Evolutionary conservation across 768 basidiomycete genomes (phyloP).

Genomic region (Lentinula guzmanii): DNA sequence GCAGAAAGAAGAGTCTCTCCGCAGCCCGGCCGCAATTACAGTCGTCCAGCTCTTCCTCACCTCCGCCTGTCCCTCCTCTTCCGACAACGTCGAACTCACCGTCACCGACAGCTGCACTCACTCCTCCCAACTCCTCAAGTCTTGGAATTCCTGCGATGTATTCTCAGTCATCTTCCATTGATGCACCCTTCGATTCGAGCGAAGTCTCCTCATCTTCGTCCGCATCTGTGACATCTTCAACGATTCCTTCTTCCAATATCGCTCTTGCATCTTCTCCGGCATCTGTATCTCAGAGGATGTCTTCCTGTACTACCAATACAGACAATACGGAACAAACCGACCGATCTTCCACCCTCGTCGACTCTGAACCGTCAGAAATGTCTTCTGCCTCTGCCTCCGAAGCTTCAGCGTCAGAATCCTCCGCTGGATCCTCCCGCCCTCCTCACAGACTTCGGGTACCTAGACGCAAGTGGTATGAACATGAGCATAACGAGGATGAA

Average conservation of each 20-base stretch:
- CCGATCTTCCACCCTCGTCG: neutral
- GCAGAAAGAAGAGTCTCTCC: neutral
- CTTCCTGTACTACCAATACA: neutral
- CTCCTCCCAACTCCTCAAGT: neutral
- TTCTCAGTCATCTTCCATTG: neutral
- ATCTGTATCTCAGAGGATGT: neutral
- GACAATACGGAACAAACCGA: neutral
- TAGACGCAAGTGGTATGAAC: conserved; percentile 13
- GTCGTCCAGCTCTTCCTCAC: neutral
- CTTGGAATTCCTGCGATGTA: neutral
- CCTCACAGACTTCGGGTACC: neutral
- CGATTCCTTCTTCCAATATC: neutral
- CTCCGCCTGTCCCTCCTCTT: neutral
- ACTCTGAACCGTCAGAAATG: neutral
- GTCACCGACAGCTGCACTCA: neutral
- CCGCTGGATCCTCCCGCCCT: neutral
- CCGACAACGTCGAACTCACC: neutral
- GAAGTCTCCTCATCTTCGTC: neutral
- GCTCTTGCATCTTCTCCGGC: neutral
- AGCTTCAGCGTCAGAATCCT: neutral
- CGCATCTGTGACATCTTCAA: neutral
- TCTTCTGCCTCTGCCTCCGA: neutral
- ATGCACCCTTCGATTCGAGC: neutral
- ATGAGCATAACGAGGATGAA: conserved; percentile 11
- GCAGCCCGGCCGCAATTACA: neutral